Conservation (phyloP, 305 asterid genomes). For the Caryopteris hybrid region DNA sequence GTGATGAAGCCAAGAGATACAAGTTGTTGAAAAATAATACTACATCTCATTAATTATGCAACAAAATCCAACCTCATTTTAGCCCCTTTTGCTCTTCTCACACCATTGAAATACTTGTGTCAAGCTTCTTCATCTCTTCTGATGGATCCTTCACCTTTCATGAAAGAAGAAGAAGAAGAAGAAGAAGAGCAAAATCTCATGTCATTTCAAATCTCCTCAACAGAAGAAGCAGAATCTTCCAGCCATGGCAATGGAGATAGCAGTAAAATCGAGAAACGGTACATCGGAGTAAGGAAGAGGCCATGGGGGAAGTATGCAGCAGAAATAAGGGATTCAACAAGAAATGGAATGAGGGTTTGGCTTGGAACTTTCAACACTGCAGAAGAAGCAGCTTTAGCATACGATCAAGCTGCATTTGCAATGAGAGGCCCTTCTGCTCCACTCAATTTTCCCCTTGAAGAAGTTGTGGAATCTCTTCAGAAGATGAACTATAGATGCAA, state of each 20-base stretch:
- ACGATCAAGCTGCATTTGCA: slow-evolving; percentile 45
- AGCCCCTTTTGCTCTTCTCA: too few relatives aligned
- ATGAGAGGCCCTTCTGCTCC: slow-evolving; percentile 36
- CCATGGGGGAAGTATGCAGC: slow-evolving; percentile 66
- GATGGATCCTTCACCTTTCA: neutral
- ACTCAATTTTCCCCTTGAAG: slow-evolving; percentile 36
- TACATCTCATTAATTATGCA: neutral
- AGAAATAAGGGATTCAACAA: slow-evolving; percentile 55
- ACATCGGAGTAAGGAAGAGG: slow-evolving; percentile 47
- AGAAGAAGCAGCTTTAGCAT: slow-evolving; percentile 55
- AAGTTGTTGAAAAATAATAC: neutral
- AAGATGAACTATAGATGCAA: slow-evolving; percentile 23
- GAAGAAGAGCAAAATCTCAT: neutral
- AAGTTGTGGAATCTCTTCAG: slow-evolving; percentile 34
- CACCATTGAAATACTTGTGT: too few relatives aligned
- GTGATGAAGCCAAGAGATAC: neutral
- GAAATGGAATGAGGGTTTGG: slow-evolving; percentile 62
- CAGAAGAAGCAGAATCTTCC: neutral
- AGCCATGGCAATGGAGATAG: neutral
- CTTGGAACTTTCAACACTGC: slow-evolving; percentile 54
- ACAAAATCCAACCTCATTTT: neutral
- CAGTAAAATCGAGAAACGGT: slow-evolving; percentile 18
- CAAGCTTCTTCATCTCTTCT: too few relatives aligned
- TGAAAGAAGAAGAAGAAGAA: neutral
- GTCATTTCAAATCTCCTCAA: neutral